phyloP scores from a whole-genome alignment of 495 filamentous ascomycete species.

The Penicillium steckii region DNA sequence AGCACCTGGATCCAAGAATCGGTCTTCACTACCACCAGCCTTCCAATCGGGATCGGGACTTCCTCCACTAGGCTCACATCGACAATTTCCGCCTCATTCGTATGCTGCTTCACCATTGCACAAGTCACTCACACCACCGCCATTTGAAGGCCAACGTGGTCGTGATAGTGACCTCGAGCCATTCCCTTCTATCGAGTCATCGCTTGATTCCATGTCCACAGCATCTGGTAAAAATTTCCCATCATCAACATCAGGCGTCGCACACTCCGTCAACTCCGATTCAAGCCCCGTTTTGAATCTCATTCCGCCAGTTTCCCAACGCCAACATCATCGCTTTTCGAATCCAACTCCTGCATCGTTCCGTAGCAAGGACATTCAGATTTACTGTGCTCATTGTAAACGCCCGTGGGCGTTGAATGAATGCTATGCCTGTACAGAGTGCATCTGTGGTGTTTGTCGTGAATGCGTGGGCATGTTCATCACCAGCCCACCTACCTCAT shows the following conservation, averaged over 20 bases:
- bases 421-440: slow-evolving; percentile 90
- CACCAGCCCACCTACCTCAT: slow-evolving; percentile 41
- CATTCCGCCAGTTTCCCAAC: slow-evolving; percentile 38
- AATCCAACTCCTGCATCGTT: slow-evolving; percentile 46
- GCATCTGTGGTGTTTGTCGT: slow-evolving; percentile 85
- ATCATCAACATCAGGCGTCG: slow-evolving; percentile 48
- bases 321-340: slow-evolving; percentile 48
- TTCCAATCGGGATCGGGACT: slow-evolving; percentile 36
- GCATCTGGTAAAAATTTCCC: slow-evolving; percentile 65
- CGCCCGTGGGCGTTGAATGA: slow-evolving; percentile 69
- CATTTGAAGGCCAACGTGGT: slow-evolving; percentile 57
- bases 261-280: slow-evolving; percentile 47
- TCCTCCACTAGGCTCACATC: slow-evolving; percentile 44
- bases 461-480: slow-evolving; percentile 81
- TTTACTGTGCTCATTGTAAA: slow-evolving; percentile 84
- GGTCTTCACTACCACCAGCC: slow-evolving; percentile 75
- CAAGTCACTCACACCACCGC: slow-evolving; percentile 79
- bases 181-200: slow-evolving; percentile 81
- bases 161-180: slow-evolving; percentile 63
- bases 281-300: slow-evolving; percentile 48
- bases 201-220: slow-evolving; percentile 54
- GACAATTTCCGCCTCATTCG: slow-evolving; percentile 59
- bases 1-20: slow-evolving; percentile 49
- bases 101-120: slow-evolving; percentile 87
- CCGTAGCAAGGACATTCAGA: slow-evolving; percentile 63